Conservation (phyloP, 2,329 filamentous ascomycete genomes). For the Colletotrichum cuscutae region DNA sequence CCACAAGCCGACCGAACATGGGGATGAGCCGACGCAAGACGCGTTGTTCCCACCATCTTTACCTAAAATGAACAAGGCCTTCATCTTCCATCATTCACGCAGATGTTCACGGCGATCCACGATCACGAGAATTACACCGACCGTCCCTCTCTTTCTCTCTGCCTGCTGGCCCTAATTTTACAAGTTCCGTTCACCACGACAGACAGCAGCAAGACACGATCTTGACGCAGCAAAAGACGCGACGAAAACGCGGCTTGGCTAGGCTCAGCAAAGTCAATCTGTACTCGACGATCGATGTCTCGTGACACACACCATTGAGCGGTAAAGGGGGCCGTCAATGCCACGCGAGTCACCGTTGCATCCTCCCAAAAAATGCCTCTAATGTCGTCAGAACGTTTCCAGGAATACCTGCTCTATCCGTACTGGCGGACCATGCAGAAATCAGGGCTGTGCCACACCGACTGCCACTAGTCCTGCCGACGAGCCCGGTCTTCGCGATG, state of each 20-base stretch:
- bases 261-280: background rate
- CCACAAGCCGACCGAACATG: constrained; percentile 16
- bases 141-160: background rate
- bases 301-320: background rate
- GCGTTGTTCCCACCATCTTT: constrained; percentile 1
- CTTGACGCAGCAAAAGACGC: background rate
- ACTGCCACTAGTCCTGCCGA: constrained; percentile 21
- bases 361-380: background rate
- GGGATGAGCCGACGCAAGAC: constrained; percentile 24
- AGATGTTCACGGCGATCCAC: background rate
- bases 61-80: constrained; percentile 5
- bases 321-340: background rate
- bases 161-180: background rate
- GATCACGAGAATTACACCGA: background rate
- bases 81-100: background rate
- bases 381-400: background rate
- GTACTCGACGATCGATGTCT: background rate
- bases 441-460: constrained; percentile 28
- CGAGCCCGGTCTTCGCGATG: constrained; percentile 17
- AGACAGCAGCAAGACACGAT: background rate
- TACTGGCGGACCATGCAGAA: background rate
- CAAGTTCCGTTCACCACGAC: background rate
- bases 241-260: background rate
- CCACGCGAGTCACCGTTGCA: background rate
- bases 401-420: background rate